Evolutionary conservation across 305 asterid species (phyloP).

Genomic region (Petunia hybrid): DNA sequence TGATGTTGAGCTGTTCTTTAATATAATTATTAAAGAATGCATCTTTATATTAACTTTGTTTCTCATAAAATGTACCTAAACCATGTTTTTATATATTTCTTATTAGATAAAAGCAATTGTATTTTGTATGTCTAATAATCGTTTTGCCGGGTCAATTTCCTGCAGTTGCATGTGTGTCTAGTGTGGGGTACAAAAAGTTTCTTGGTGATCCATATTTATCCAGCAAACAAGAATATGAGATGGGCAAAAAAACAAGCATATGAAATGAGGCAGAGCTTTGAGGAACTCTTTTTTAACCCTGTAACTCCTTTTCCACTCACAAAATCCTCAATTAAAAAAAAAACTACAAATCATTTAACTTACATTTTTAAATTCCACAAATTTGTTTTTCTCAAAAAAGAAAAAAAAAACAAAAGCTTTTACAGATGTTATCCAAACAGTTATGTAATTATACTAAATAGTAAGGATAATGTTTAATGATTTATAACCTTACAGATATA

Average conservation of each 20-base stretch:
- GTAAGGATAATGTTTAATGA: neutral
- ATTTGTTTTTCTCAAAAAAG: neutral
- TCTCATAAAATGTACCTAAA: constrained; percentile 37
- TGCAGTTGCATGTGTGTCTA: constrained; percentile 29
- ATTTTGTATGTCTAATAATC: neutral
- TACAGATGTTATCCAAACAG: neutral
- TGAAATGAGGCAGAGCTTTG: neutral
- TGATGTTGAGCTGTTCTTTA: neutral
- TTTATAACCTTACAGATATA: neutral
- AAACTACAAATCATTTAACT: neutral
- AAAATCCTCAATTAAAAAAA: neutral
- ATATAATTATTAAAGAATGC: constrained; percentile 16
- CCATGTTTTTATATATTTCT: constrained; percentile 36
- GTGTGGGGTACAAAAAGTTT: neutral
- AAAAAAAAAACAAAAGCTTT: neutral
- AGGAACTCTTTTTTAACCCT: too few relatives aligned
- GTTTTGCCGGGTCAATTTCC: neutral
- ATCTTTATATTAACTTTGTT: constrained; percentile 27
- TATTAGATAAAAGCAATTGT: neutral
- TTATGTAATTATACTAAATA: too few relatives aligned
- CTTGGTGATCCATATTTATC: neutral
- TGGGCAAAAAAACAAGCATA: neutral
- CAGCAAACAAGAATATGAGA: neutral
- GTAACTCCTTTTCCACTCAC: too few relatives aligned
- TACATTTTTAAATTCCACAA: neutral